Base-by-base conservation (phyloP, 192 early-diverging fungal genomes). In the Entomortierella lignicola region DNA sequence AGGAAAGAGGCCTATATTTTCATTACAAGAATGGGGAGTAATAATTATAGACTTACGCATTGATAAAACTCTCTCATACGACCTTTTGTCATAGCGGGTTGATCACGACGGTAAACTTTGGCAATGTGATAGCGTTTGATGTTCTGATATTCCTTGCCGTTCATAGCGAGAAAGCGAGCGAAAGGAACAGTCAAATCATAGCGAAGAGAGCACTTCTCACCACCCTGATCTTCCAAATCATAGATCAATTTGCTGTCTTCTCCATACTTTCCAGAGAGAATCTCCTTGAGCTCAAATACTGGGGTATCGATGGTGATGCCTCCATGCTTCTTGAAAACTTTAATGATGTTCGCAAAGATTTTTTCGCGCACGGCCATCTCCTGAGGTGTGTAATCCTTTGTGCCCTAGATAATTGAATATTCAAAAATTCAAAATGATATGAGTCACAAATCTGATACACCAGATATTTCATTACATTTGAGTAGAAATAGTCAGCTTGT, bases 221-320 rank as follows among this genome's bases (percentile, higher is more conserved):
- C 98, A 31, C 97, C 98, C 73, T 99, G 98, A 81, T 99, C 97
- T 69, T 93, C 87, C 34, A 99, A 84, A 82, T 99, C 97, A 71
- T 98, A 99, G 64, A 99, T 99, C 66, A 99, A 87, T 81, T 99
- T 99, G 81, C 92, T 93, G 85, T 99, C 98, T 84, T 99, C 98
- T 25, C 98, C 96, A 66, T 99, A 99, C 75, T 99, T 99, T 63
- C 97, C 97, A 17, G 92, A 80, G 8, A 99, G 88, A 63, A 99
- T 97, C 72, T 99, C 98, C 81, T 92, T 98, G 27, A 98, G 89
- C 84, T 99, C 97, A 84, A 98, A 99, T 54, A 99, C 97, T 8
- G 97, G 97, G 2, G 98, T 99, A 63, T 99, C 97, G 69, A 99
- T 98, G 2, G 98, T 98, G 32, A 99, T 94, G 12, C 93, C 98